These are phyloP conservation scores for Hemerocallis citrina DNA, from an alignment of 106 monocot genomes.

Conservation along the genomic window DNA sequence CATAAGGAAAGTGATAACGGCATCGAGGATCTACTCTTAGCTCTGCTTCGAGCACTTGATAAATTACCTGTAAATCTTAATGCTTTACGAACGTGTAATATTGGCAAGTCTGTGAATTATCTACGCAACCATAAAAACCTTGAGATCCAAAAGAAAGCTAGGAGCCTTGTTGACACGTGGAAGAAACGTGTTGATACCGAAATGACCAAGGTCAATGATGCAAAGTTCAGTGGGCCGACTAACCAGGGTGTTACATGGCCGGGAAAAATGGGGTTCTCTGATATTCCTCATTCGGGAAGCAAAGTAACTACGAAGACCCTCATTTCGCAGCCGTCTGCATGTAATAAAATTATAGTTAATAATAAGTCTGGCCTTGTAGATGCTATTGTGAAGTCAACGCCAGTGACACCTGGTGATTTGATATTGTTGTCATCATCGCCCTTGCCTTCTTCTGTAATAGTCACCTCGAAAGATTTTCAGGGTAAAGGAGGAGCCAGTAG, in stretches of 20 bases:
- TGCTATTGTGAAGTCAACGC: slow-evolving; percentile 9
- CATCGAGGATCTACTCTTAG: slow-evolving; percentile 44
- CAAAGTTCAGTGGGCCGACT: slow-evolving; percentile 27
- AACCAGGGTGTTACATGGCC: slow-evolving; percentile 40
- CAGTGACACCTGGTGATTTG: slow-evolving; percentile 10
- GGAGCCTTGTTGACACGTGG: slow-evolving; percentile 55
- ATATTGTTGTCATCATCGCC: slow-evolving; percentile 14
- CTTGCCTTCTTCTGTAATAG: not conserved
- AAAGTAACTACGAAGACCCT: slow-evolving; percentile 19
- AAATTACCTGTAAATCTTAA: slow-evolving; percentile 60
- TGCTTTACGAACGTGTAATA: slow-evolving; percentile 48
- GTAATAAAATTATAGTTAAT: slow-evolving; percentile 17
- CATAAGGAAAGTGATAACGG: slow-evolving; percentile 53
- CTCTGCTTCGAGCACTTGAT: slow-evolving; percentile 54
- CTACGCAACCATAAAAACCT: slow-evolving; percentile 47
- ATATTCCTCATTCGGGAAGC: slow-evolving; percentile 27
- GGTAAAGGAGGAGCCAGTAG: slow-evolving; percentile 20
- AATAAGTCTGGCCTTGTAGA: slow-evolving; percentile 23
- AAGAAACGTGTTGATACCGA: slow-evolving; percentile 73
- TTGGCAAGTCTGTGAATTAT: slow-evolving; percentile 63
- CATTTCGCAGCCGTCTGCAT: slow-evolving; percentile 14
- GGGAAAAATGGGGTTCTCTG: slow-evolving; percentile 30
- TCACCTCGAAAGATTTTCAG: slow-evolving; percentile 15
- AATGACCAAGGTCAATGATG: slow-evolving; percentile 47
- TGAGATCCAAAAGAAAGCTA: slow-evolving; percentile 61